Evolutionary conservation across 2,329 filamentous ascomycete genomes (phyloP).

Genomic region (Hirsutella rhossiliensis): DNA sequence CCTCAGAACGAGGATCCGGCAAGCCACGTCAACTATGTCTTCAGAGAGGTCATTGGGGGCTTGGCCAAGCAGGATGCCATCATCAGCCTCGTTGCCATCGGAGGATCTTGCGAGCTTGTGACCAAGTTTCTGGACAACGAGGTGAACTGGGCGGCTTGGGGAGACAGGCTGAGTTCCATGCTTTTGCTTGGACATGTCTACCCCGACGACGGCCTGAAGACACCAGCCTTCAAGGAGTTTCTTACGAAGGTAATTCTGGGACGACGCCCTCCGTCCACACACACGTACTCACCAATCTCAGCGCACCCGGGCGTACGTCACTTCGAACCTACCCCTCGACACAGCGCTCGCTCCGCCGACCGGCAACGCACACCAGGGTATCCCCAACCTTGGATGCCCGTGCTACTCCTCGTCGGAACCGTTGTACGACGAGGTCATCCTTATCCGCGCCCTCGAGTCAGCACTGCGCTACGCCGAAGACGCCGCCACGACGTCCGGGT

Average conservation of each 20-base stretch:
- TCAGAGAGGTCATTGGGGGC: conserved; percentile 48
- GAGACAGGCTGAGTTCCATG: conserved; percentile 31
- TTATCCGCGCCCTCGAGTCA: conserved; percentile 39
- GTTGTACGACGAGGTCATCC: conserved; percentile 46
- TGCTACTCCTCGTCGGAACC: conserved; percentile 56
- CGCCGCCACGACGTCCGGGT: conserved; percentile 29
- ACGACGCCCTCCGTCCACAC: conserved; percentile 5
- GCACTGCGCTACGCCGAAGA: conserved; percentile 52
- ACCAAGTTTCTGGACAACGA: conserved; percentile 45
- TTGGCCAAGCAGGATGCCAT: conserved; percentile 32
- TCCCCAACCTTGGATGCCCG: conserved; percentile 46
- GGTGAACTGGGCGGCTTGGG: conserved; percentile 36
- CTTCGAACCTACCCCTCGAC: conserved; percentile 38
- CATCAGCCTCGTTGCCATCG: conserved; percentile 60
- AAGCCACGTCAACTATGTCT: conserved; percentile 56
- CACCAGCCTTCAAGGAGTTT: conserved; percentile 34
- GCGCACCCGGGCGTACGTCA: conserved; percentile 49
- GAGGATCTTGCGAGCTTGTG: conserved; percentile 49
- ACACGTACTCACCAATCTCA: conserved; percentile 16
- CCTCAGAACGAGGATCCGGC: conserved; percentile 41
- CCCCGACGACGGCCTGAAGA: conserved; percentile 24
- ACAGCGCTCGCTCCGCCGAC: conserved; percentile 39
- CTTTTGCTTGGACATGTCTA: conserved; percentile 37
- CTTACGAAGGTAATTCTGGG: conserved; percentile 32
- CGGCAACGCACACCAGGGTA: conserved; percentile 29